Base-by-base conservation (phyloP, 352 stramenopile genomes). In the Globisporangium emineosum region DNA sequence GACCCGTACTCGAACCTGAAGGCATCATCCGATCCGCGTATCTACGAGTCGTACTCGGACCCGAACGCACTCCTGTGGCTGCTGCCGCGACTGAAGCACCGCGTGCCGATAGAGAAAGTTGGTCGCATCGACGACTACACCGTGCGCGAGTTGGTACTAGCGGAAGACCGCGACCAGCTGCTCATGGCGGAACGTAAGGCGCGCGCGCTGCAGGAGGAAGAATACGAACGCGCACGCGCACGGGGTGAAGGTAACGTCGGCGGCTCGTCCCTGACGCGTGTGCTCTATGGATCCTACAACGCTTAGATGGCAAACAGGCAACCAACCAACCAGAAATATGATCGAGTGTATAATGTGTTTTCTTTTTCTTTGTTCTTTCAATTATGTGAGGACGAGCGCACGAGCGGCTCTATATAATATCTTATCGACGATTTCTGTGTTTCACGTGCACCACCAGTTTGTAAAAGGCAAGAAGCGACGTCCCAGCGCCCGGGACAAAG, bases 11-110 rank as follows among this genome's bases (percentile, higher is more conserved):
- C 86, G 58, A 89, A 86, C 62, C 54, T 94, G 1, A 83, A 81
- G 62, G 77, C 81, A 15, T 79, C 74, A 40, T 80, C 79, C 0
- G 75, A 89, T 27, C 72, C 78, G 52, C 77, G 81, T 43, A 75
- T 88, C n/a, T 94, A 86, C 68, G 81, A 89, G 45, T 93, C 83
- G 27, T 94, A 94, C 64, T 71, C 73, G n/a, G 86, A 94, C 42
- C 86, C 86, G 33, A 92, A 92, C 47, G 80, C 82, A 21, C 55
- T 94, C 59, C 65, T 94, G 35, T 94, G 86, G 86, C 40, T 94
- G 49, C 64, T 94, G 5, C 86, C 86, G 27, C 79, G 83, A 53
- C 76, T 94, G 50, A 94, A 94, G 67, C 85, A 93, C 67, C 85
- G 84, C 60, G 82, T 94, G 13, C 83, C 86, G 21, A 77, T 94